A percentile compares a stretch with the other conserved stretches of the same genome.
Evolutionary conservation across 1,284 basidiomycete species (phyloP).

Genomic region (Polyporus tsugae): DNA sequence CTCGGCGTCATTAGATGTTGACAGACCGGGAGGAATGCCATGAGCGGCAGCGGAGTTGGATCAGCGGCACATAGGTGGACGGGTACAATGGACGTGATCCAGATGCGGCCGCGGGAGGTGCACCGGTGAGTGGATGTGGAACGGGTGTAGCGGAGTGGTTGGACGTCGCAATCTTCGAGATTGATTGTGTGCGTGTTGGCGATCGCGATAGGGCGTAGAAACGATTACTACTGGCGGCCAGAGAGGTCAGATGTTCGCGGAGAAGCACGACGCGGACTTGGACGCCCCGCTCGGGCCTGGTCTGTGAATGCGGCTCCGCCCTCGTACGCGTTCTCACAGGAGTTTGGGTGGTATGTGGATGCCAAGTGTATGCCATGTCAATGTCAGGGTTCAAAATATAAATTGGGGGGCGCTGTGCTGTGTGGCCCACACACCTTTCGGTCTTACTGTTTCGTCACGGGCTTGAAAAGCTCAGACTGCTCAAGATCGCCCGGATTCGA

Average conservation of each 20-base stretch:
- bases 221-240: neutral
- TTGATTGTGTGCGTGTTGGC: neutral
- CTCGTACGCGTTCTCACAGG: neutral
- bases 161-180: neutral
- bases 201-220: slow-evolving; percentile 1
- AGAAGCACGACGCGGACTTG: slow-evolving; percentile 6
- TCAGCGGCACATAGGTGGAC: slow-evolving; percentile 1
- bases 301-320: neutral
- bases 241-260: slow-evolving; percentile 6
- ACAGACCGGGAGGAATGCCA: neutral
- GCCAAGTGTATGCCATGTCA: neutral
- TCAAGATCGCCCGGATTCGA: too few species aligned
- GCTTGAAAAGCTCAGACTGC: neutral
- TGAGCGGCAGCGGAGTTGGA: slow-evolving; percentile 5
- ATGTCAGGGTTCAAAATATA: neutral
- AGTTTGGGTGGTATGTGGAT: neutral
- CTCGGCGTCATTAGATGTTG: slow-evolving; percentile 4
- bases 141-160: neutral
- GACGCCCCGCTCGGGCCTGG: neutral
- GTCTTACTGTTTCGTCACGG: neutral
- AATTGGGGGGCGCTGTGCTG: neutral
- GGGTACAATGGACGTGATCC: neutral
- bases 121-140: neutral
- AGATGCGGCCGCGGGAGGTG: neutral
- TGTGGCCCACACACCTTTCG: neutral